These are phyloP conservation scores for Musa itinerans DNA, from an alignment of 176 grass and related monocot species.

Conservation along the genomic window DNA sequence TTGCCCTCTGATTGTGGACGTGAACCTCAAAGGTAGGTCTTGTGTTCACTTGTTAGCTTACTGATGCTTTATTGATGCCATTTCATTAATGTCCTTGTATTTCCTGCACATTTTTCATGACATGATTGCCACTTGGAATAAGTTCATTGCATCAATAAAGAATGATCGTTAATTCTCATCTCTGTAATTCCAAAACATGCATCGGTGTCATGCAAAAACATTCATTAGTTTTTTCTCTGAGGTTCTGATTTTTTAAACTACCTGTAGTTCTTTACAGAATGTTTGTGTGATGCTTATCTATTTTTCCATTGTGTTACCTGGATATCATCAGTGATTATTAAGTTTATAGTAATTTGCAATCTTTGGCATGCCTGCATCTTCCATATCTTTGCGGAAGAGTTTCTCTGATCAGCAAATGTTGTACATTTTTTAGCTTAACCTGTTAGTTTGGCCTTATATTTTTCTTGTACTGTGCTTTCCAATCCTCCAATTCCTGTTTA, in stretches of 20 bases:
- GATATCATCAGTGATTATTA: not conserved
- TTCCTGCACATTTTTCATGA: not conserved
- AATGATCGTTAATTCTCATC: too few species aligned
- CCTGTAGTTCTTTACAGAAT: not conserved
- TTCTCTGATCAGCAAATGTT: too few species aligned
- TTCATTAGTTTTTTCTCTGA: too few species aligned
- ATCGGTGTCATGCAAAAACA: too few species aligned
- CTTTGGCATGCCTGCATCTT: too few species aligned
- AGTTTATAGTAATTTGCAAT: too few species aligned
- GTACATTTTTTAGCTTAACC: too few species aligned
- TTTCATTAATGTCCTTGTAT: not conserved
- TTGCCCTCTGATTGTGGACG: not conserved
- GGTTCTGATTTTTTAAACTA: not conserved
- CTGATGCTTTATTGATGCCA: not conserved
- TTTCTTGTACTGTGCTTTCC: not conserved
- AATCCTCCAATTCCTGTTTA: too few species aligned
- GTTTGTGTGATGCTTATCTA: not conserved
- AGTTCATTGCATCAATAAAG: too few species aligned
- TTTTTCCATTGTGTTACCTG: not conserved
- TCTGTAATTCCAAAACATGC: too few species aligned
- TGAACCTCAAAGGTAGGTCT: not conserved
- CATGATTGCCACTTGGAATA: not conserved
- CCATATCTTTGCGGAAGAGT: too few species aligned
- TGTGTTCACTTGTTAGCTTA: not conserved
- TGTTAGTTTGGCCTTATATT: not conserved